A percentile compares a stretch with the other conserved stretches of the same genome.
These are phyloP conservation scores for Flaveria bidentis DNA, from an alignment of 129 eudicot genomes.

Conservation along the genomic window DNA sequence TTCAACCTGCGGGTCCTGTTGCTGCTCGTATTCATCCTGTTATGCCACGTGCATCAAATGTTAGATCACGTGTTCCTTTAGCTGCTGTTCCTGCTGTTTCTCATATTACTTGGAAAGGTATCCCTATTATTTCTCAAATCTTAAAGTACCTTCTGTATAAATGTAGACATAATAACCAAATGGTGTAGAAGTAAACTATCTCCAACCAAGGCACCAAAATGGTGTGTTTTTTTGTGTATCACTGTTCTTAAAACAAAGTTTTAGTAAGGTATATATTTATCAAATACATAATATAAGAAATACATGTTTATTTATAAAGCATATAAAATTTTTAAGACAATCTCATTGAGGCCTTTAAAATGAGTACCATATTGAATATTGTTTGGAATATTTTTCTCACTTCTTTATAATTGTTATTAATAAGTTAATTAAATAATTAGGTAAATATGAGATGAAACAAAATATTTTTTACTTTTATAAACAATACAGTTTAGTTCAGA, in stretches of 20 bases:
- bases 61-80: constrained; percentile 18
- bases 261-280: neutral
- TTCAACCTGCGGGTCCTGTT: constrained; percentile 12
- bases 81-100: constrained; percentile 26
- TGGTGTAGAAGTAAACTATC: neutral
- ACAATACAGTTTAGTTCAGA: neutral
- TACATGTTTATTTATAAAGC: neutral
- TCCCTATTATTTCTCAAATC: neutral
- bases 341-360: neutral
- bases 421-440: neutral
- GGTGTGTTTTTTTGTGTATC: neutral
- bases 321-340: neutral
- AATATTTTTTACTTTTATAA: too few species aligned
- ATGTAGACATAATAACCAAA: constrained; percentile 4
- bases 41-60: constrained; percentile 12
- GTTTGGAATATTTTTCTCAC: neutral
- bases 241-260: too few species aligned
- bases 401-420: neutral
- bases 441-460: neutral
- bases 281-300: neutral
- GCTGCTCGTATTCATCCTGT: constrained; percentile 22
- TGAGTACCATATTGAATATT: neutral
- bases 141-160: neutral
- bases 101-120: constrained; percentile 58
- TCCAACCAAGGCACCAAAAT: neutral